phyloP scores from a whole-genome alignment of 306 rosid genomes.

The Prunus salicina region DNA sequence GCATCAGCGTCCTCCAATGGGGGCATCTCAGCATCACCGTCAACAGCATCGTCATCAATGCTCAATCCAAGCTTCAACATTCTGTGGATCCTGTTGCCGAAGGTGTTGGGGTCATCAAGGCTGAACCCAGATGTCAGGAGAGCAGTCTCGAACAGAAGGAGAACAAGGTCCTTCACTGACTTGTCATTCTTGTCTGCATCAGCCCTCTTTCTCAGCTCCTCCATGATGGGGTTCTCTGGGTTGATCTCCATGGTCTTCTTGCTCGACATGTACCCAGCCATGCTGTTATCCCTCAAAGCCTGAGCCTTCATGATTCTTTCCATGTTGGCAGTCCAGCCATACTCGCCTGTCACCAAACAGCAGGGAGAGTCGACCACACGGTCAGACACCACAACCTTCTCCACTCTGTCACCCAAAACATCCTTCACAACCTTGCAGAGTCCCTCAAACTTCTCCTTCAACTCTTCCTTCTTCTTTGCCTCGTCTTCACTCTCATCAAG shows the following conservation, averaged over 20 bases:
- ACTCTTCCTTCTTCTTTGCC: slow-evolving; percentile 55
- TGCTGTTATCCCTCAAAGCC: slow-evolving; percentile 85
- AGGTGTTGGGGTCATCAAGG: slow-evolving; percentile 95
- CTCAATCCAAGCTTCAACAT: slow-evolving; percentile 90
- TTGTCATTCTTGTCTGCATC: slow-evolving; percentile 89
- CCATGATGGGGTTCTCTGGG: slow-evolving; percentile 94
- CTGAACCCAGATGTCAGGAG: slow-evolving; percentile 93
- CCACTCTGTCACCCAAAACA: slow-evolving; percentile 85
- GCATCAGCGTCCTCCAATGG: slow-evolving; percentile 80
- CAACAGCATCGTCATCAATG: slow-evolving; percentile 79
- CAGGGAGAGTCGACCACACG: slow-evolving; percentile 91
- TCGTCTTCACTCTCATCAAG: slow-evolving; percentile 88
- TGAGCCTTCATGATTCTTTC: slow-evolving; percentile 97
- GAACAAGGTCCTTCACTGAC: slow-evolving; percentile 91
- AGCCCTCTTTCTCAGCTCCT: slow-evolving; percentile 83
- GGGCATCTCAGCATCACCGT: slow-evolving; percentile 80
- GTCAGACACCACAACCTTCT: slow-evolving; percentile 89
- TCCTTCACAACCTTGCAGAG: slow-evolving; percentile 95
- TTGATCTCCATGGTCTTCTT: slow-evolving; percentile 98
- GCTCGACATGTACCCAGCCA: slow-evolving; percentile 94
- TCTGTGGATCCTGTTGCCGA: slow-evolving; percentile 93
- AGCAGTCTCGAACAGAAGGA: slow-evolving; percentile 81
- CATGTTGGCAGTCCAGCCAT: slow-evolving; percentile 98
- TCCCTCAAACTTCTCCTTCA: slow-evolving; percentile 69
- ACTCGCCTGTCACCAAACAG: slow-evolving; percentile 93